Evolutionary conservation across 305 asterid species (phyloP), one percentile per base, ranked within the genome.

Genomic region (Ilex paraguariensis): DNA sequence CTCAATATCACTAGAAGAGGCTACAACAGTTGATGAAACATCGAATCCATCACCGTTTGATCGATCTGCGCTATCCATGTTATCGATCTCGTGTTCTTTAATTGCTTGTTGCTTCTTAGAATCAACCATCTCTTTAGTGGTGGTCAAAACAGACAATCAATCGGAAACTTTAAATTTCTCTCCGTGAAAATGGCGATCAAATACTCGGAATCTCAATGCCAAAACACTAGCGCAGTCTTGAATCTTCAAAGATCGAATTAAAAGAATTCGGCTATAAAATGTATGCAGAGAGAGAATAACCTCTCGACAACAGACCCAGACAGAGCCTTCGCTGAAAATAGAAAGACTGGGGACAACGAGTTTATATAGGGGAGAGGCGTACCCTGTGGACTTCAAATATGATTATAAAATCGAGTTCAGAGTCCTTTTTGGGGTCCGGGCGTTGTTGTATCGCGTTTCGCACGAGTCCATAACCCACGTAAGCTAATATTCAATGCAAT

Each of bases 41-140:
- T 56, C 49, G 51, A 78, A 46, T 62, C 60, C 78, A 59, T 60
- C 77, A 7, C 71, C 87, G 48, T 67, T 59, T 61, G 72, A 69
- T 48, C 58, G 82, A 67, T 77, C 85, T 44, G 66, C 70, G n/a
- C 75, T 74, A 59, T 78, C 83, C 30, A 17, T 72, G 13, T 75
- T 81, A 13, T 79, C 81, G 67, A 53, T 70, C 68, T 64, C 56
- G 14, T 76, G 67, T 40, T 76, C 79, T 60, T 63, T 73, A 39
- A 55, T 63, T 52, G 81, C 57, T 75, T 66, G 78, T 56, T 68
- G 74, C 21, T 83, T 68, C 46, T 75, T 81, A 17, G 81, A 70
- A 62, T 78, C 55, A 49, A 51, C 78, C 88, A 79, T 57, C 17
- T 45, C 30, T 57, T 55, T 54, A 46, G 64, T 60, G 42, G 53